Percentiles rank a stretch among this genome's conserved stretches.
Conservation (phyloP, 305 asterid genomes). For the Fraxinus nigra region DNA sequence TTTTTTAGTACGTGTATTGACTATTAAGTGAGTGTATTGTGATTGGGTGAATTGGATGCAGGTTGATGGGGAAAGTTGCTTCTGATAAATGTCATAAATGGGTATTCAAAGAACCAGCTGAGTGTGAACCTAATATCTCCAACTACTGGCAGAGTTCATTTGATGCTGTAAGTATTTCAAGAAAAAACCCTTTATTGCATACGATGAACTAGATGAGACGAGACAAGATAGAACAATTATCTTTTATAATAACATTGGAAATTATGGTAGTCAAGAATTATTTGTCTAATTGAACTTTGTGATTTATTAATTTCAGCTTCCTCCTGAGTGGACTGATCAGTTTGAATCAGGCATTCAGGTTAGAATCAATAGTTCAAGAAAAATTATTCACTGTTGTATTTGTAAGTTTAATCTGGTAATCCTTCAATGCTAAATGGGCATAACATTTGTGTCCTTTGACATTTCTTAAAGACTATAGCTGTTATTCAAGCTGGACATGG, state of each 20-base stretch:
- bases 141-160: conserved; percentile 99
- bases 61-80: conserved; percentile 99
- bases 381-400: not conserved
- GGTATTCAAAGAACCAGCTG: conserved; percentile 99
- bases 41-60: conserved; percentile 52
- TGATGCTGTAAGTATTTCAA: conserved; percentile 81
- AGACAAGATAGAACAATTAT: conserved; percentile 23
- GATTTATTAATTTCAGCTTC: conserved; percentile 73
- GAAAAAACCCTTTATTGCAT: not conserved
- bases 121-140: conserved; percentile 90
- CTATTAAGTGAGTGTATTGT: conserved; percentile 14
- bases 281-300: conserved; percentile 34
- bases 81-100: conserved; percentile 99
- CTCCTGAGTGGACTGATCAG: conserved; percentile 97
- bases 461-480: conserved; percentile 71
- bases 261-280: conserved; percentile 18
- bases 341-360: conserved; percentile 99
- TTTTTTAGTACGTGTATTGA: not conserved
- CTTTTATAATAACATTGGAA: conserved; percentile 14
- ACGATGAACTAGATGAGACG: not conserved
- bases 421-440: not conserved
- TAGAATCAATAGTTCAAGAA: conserved; percentile 16
- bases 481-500: conserved; percentile 99
- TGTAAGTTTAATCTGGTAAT: not conserved
- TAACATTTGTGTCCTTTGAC: conserved; percentile 3